These are phyloP conservation scores for Polyporus tsugae DNA, from an alignment of 1,284 basidiomycete species.

Conservation along the genomic window DNA sequence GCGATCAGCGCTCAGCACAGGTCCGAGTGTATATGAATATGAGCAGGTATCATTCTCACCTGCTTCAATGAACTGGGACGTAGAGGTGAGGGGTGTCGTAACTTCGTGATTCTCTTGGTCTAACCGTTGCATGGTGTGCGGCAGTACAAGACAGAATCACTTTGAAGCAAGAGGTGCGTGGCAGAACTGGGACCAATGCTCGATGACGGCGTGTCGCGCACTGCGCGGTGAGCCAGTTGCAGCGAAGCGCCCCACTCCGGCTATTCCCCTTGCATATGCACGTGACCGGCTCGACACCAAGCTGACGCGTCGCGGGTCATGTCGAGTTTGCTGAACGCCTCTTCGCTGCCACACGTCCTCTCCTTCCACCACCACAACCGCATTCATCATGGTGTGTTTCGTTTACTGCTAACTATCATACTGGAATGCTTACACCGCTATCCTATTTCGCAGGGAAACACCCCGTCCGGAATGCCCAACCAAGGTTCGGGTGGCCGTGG, in stretches of 20 bases:
- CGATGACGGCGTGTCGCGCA: slow-evolving; percentile 5
- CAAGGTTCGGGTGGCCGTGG: slow-evolving; percentile 45
- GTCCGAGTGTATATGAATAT: background rate
- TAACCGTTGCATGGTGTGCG: slow-evolving; percentile 35
- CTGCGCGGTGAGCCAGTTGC: background rate
- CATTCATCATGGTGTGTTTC: slow-evolving; percentile 37
- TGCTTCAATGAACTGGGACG: slow-evolving; percentile 80
- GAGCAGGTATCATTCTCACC: slow-evolving; percentile 46
- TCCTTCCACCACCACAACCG: slow-evolving; percentile 16
- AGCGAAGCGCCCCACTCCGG: slow-evolving; percentile 21
- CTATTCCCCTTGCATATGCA: slow-evolving; percentile 17
- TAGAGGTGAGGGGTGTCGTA: slow-evolving; percentile 63
- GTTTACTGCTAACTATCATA: background rate
- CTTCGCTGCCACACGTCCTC: slow-evolving; percentile 38
- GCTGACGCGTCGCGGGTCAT: slow-evolving; percentile 68
- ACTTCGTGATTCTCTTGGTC: slow-evolving; percentile 36
- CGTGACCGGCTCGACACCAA: slow-evolving; percentile 33
- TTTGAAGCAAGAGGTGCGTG: slow-evolving; percentile 6
- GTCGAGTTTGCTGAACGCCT: slow-evolving; percentile 39
- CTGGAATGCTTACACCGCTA: background rate
- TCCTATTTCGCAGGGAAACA: slow-evolving; percentile 68
- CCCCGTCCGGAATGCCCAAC: slow-evolving; percentile 75
- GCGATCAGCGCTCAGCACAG: slow-evolving; percentile 7
- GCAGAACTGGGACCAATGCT: slow-evolving; percentile 2
- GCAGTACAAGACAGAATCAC: background rate